phyloP scores from a whole-genome alignment of 768 basidiomycete species.

The Tubosaeta sp. region DNA sequence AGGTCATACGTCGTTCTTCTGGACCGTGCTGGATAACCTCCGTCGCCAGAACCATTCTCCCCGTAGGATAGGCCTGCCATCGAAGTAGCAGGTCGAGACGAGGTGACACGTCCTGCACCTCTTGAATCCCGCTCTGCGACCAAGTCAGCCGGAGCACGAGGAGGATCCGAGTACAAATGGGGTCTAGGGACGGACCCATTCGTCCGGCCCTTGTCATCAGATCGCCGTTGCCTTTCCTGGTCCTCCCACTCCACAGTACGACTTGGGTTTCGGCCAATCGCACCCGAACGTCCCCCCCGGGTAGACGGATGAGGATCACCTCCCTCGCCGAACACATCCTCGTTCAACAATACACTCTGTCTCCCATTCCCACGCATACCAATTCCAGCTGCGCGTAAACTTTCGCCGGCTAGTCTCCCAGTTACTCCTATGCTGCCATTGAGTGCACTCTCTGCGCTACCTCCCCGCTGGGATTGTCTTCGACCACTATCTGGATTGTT shows the following conservation, averaged over 20 bases:
- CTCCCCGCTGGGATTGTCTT: constrained; percentile 54
- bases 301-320: constrained; percentile 15
- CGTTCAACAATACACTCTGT: constrained; percentile 25
- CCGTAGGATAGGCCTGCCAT: constrained; percentile 47
- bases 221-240: constrained; percentile 17
- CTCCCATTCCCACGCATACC: constrained; percentile 34
- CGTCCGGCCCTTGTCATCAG: constrained; percentile 20
- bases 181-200: constrained; percentile 21
- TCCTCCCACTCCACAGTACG: constrained; percentile 25
- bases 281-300: constrained; percentile 15
- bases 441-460: constrained; percentile 68
- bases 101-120: constrained; percentile 13
- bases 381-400: constrained; percentile 67
- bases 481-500: constrained; percentile 36
- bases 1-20: constrained; percentile 24
- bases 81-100: constrained; percentile 47
- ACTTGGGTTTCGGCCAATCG: constrained; percentile 1
- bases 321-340: constrained; percentile 35
- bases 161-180: constrained; percentile 25
- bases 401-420: constrained; percentile 60
- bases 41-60: constrained; percentile 12
- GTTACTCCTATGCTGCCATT: constrained; percentile 38
- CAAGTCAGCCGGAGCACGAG: constrained; percentile 14
- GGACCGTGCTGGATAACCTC: constrained; percentile 15
- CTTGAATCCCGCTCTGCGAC: constrained; percentile 19